Conservation (phyloP, 2,329 filamentous ascomycete species). For the Penicillium corylophilum region DNA sequence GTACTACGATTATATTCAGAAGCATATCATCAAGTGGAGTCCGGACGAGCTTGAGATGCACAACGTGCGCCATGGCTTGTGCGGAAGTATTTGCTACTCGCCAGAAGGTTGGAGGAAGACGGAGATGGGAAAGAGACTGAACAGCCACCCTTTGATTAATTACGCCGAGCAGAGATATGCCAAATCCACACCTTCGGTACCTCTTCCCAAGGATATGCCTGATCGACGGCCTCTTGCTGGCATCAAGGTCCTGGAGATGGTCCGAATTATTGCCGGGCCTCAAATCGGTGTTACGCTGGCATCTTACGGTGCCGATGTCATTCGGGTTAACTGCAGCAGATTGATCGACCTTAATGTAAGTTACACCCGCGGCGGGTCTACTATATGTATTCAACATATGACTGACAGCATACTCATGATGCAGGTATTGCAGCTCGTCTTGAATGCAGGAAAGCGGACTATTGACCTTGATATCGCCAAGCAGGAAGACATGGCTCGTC, state of each 20-base stretch:
- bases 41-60: conserved; percentile 46
- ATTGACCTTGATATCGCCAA: conserved; percentile 48
- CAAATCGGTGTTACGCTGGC: conserved; percentile 44
- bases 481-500: conserved; percentile 39
- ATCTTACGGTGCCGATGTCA: conserved; percentile 48
- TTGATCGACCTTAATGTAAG: conserved; percentile 35
- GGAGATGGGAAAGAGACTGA: conserved; percentile 45
- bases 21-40: conserved; percentile 33
- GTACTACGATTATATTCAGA: conserved; percentile 25
- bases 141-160: conserved; percentile 46
- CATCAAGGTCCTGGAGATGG: conserved; percentile 51
- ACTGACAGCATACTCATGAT: not conserved
- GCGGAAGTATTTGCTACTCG: conserved; percentile 47
- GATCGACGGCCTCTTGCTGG: conserved; percentile 41
- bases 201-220: conserved; percentile 3
- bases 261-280: conserved; percentile 41
- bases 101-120: conserved; percentile 47
- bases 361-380: not conserved
- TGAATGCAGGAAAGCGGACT: conserved; percentile 27
- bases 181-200: conserved; percentile 33
- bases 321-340: conserved; percentile 46
- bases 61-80: conserved; percentile 44
- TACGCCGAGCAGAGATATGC: conserved; percentile 36
- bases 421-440: conserved; percentile 21
- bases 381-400: not conserved